Percentiles rank a stretch among this genome's conserved stretches.
Conservation (phyloP, 306 rosid genomes). For the Begonia masoniana region DNA sequence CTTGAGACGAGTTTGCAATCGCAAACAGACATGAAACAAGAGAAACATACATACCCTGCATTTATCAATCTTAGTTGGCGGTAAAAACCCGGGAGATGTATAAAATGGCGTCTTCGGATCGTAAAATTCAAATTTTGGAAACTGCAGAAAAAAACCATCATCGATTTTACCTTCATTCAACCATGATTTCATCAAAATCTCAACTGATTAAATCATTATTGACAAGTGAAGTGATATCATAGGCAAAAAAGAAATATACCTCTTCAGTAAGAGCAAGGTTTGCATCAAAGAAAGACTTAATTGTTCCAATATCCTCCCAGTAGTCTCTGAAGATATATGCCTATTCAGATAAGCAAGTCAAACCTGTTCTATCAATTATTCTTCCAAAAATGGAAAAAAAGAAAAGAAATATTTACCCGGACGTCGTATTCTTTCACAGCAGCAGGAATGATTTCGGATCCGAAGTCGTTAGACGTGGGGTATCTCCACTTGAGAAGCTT, state of each 20-base stretch:
- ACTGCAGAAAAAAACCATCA: constrained; percentile 26
- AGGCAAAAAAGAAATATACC: constrained; percentile 28
- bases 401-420: constrained; percentile 42
- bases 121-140: constrained; percentile 62
- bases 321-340: constrained; percentile 66
- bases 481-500: constrained; percentile 75
- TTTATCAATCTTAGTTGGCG: constrained; percentile 86
- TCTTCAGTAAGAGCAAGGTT: constrained; percentile 84
- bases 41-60: constrained; percentile 39
- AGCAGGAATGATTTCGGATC: constrained; percentile 94
- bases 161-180: neutral
- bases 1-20: constrained; percentile 11
- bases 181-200: no score
- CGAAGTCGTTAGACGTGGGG: constrained; percentile 82
- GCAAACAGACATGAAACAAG: constrained; percentile 2
- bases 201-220: no score
- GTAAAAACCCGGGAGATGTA: constrained; percentile 87
- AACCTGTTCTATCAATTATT: neutral
- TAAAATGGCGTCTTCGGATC: constrained; percentile 79
- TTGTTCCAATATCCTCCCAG: constrained; percentile 95
- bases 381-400: neutral
- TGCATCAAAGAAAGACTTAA: constrained; percentile 64
- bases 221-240: no score
- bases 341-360: constrained; percentile 23
- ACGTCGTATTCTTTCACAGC: constrained; percentile 61